Conservation (phyloP, 768 basidiomycete species). For the Hygrocybe punicea region DNA sequence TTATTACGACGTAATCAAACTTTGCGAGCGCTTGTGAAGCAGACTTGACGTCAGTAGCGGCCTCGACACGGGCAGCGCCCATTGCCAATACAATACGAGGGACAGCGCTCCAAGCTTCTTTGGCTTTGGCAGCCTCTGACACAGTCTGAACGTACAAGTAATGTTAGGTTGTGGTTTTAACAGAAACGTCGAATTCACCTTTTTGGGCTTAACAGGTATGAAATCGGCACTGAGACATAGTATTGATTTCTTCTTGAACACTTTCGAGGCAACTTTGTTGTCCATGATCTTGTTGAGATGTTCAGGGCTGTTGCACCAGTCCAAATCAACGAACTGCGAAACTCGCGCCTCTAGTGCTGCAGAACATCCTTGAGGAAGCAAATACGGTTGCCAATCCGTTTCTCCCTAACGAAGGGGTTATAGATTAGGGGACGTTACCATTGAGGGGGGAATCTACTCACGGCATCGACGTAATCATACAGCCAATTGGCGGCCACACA, state of each 20-base stretch:
- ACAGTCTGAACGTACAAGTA: slow-evolving; percentile 20
- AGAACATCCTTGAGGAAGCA: slow-evolving; percentile 60
- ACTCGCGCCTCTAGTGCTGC: slow-evolving; percentile 31
- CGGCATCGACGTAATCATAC: slow-evolving; percentile 23
- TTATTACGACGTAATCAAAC: slow-evolving; percentile 59
- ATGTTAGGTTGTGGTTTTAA: background rate
- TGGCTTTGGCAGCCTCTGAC: slow-evolving; percentile 29
- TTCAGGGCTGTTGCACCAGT: slow-evolving; percentile 49
- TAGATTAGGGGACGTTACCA: background rate
- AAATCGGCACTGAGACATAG: slow-evolving; percentile 60
- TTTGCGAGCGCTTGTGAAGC: slow-evolving; percentile 41
- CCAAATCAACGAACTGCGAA: slow-evolving; percentile 47
- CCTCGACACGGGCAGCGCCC: slow-evolving; percentile 72
- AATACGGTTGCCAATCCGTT: slow-evolving; percentile 59
- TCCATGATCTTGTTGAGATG: slow-evolving; percentile 57
- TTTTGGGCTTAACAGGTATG: slow-evolving; percentile 44
- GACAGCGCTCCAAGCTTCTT: slow-evolving; percentile 45
- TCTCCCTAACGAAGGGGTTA: slow-evolving; percentile 29
- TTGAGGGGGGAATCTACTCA: background rate
- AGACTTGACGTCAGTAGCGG: slow-evolving; percentile 46
- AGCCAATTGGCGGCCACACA: slow-evolving; percentile 66
- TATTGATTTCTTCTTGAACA: slow-evolving; percentile 53
- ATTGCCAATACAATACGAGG: slow-evolving; percentile 71
- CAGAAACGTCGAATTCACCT: slow-evolving; percentile 23
- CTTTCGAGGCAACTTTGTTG: slow-evolving; percentile 53